Percentiles rank a stretch among this genome's conserved stretches.
These are phyloP conservation scores for Fusarium sp. DNA, from an alignment of 2,329 filamentous ascomycete species.

Conservation along the genomic window DNA sequence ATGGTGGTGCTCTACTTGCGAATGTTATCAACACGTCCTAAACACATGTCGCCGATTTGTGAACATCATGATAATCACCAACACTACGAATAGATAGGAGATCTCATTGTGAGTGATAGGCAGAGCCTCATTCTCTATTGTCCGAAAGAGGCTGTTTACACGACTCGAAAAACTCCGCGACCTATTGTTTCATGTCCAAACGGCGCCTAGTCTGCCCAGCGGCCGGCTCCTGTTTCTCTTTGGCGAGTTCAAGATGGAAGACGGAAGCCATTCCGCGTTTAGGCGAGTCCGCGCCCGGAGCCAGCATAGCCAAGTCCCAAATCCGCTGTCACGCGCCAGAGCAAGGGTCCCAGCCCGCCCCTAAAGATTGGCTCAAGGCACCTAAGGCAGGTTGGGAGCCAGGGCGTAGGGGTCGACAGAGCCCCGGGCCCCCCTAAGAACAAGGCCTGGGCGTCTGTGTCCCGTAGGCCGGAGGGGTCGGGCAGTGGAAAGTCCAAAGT, in stretches of 20 bases:
- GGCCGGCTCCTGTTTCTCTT: neutral
- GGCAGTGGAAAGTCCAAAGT: slow-evolving; percentile 9
- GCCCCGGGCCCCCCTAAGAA: neutral
- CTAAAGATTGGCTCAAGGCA: slow-evolving; percentile 17
- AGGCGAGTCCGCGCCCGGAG: slow-evolving; percentile 40
- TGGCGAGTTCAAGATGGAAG: slow-evolving; percentile 4
- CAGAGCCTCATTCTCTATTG: neutral
- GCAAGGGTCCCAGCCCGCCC: slow-evolving; percentile 27
- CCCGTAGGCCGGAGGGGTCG: slow-evolving; percentile 7
- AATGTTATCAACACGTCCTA: neutral
- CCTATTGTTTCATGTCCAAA: slow-evolving; percentile 32
- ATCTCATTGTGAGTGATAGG: neutral
- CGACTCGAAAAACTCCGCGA: slow-evolving; percentile 3
- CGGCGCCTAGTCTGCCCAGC: slow-evolving; percentile 1
- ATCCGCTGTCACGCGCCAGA: slow-evolving; percentile 41
- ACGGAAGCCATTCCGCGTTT: slow-evolving; percentile 42
- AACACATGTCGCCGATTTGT: neutral
- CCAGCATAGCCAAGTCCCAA: slow-evolving; percentile 15
- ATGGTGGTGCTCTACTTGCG: neutral
- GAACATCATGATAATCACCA: neutral
- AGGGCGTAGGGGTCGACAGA: slow-evolving; percentile 16
- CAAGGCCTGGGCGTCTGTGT: slow-evolving; percentile 19
- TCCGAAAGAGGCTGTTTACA: slow-evolving; percentile 2
- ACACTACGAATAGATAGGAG: neutral
- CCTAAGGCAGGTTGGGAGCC: slow-evolving; percentile 9